Base-by-base conservation (phyloP, 352 stramenopile genomes). In the Phytophthora kernoviae region DNA sequence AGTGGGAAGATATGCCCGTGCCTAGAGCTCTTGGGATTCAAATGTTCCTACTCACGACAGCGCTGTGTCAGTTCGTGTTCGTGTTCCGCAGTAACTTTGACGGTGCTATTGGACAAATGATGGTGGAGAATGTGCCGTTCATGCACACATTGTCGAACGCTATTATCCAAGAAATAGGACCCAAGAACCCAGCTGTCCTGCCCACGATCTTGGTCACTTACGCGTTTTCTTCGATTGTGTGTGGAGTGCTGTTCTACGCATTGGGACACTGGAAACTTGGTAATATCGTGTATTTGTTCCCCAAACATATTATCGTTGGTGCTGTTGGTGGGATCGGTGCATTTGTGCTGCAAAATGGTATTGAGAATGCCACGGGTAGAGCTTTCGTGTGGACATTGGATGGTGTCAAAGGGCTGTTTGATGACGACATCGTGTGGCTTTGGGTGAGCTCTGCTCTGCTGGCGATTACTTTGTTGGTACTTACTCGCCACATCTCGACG, bases 101-200 rank as follows among this genome's bases (percentile, higher is more conserved):
- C 44, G 77, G 84, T 9, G 62, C 79, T 0, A 84, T 93, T 50
- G 81, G 79, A 54, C 87, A 90, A 65, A 97, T 98, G 86, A 98
- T 98, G 94, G 91, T 98, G 32, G 96, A 98, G 68, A 98, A 98
- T 66, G 88, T 98, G 46, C 96, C 96, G 20, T 98, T 98, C 73
- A 96, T 95, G 79, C 90, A 98, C 69, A 88, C 86, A 7, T 76
- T 98, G 27, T 87, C 90, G 14, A 74, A 91, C 33, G 70, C 77
- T 14, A 91, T 94, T 62, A 95, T 97, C 62, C 70, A 90, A 37
- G 73, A 95, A 44, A 68, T 97, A 27, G 93, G 89, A 10, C 73
- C 83, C 12, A 79, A 70, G 44, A 88, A 74, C 32, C 74, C 88
- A 14, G 83, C 81, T 15, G 81, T 85, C 7, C 56, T 98, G 17